phyloP scores from a whole-genome alignment of 306 rosid species.

The Malus sylvestris region DNA sequence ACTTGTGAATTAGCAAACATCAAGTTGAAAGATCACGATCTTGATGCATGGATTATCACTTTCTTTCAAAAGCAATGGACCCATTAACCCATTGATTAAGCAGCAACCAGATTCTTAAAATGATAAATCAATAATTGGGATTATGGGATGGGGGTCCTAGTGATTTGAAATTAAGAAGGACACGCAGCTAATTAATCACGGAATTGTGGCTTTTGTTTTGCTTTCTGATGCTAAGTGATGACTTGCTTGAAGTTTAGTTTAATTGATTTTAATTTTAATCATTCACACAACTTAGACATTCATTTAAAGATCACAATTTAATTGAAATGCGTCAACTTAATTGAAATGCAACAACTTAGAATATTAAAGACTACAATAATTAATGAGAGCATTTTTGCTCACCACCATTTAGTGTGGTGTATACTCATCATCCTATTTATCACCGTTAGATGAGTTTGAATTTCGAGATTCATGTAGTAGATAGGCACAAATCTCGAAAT shows the following conservation, averaged over 20 bases:
- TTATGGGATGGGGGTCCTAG: background rate
- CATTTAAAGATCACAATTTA: too few relatives aligned
- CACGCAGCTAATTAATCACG: slow-evolving; percentile 4
- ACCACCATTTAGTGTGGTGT: too few relatives aligned
- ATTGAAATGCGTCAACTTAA: too few relatives aligned
- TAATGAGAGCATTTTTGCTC: too few relatives aligned
- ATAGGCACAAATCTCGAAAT: too few relatives aligned
- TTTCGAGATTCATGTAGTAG: too few relatives aligned
- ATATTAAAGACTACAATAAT: too few relatives aligned
- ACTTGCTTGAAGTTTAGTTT: background rate
- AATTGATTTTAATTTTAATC: background rate
- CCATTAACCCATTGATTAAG: background rate
- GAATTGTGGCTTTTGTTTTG: background rate
- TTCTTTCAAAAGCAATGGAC: background rate
- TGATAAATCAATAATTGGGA: background rate
- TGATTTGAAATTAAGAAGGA: background rate
- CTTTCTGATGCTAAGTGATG: background rate
- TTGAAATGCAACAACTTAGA: too few relatives aligned
- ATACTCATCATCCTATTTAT: too few relatives aligned
- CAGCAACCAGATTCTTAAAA: background rate
- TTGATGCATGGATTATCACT: background rate
- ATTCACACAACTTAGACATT: background rate
- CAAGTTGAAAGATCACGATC: background rate
- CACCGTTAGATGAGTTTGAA: too few relatives aligned
- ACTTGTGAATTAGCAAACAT: background rate